Evolutionary conservation across 2,329 filamentous ascomycete species (phyloP), one percentile per base, ranked within the genome.

Genomic region (Penicillium sp.): DNA sequence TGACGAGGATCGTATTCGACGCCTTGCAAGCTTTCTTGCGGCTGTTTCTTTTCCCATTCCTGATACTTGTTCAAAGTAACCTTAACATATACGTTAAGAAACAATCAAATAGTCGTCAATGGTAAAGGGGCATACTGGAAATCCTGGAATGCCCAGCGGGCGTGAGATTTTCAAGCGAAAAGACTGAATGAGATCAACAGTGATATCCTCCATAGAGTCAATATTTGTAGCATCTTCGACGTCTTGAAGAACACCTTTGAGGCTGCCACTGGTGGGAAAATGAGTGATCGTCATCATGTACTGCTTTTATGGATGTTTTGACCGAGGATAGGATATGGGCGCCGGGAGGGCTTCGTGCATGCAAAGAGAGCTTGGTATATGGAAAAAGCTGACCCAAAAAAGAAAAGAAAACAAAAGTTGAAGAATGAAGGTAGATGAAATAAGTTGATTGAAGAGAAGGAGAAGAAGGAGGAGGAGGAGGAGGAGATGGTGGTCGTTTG

Each of bases 21-120:
- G 21, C 38, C 49, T 26, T 52, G 23, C 35, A 43, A 30, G n/a
- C 23, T 42, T 20, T 43, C 35, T 23, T 42, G 38, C 5, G 23
- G 33, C 11, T 52, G 38, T 12, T 28, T 43, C 6, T 38, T n/a
- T 43, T 43, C 33, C 49, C 49, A 52, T 52, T 43, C 49, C 49
- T 9, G n/a, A 43, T 28, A 52, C 14, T 52, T 43, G 14, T 12
- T 8, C 9, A 52, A 12, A 30, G 35, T 52, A 18, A 52, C n/a
- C 49, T 52, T 12, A 16, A 20, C 16, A 35, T 8, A 42, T 14
- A 42, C 18, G 47, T 24, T 20, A 28, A 51, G 23, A 11, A 0
- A 20, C 23, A 42, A 9, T 24, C 23, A 28, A 28, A 2, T 6
- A 42, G n/a, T 6, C 7, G 16, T 14, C 23, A 42, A 18, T n/a